Conservation (phyloP, 2,329 filamentous ascomycete genomes). For the Polychaeton citri region DNA sequence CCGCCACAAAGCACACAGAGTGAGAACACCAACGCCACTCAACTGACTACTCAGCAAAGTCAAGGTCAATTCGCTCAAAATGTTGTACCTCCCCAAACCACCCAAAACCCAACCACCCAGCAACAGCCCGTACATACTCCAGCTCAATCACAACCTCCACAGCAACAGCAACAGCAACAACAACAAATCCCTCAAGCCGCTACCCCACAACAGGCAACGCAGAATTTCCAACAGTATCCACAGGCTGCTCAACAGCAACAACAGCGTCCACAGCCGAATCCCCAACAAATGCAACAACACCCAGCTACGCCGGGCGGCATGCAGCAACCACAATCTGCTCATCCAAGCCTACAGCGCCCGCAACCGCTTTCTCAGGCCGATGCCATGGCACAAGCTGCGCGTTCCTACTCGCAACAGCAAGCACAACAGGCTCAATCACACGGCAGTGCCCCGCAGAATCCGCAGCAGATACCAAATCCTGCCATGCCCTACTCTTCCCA, state of each 20-base stretch:
- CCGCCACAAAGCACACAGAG: conserved; percentile 6
- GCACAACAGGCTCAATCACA: background rate
- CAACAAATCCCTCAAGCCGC: conserved; percentile 20
- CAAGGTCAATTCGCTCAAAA: conserved; percentile 13
- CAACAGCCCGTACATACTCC: background rate
- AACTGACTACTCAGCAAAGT: conserved; percentile 5
- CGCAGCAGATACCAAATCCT: background rate
- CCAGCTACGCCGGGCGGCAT: conserved; percentile 7
- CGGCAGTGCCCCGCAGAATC: background rate
- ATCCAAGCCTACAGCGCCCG: conserved; percentile 12
- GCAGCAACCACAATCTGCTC: conserved; percentile 9
- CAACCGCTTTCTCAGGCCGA: conserved; percentile 29
- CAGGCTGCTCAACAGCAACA: conserved; percentile 11
- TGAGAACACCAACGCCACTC: conserved; percentile 17
- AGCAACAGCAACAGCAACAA: conserved; percentile 6
- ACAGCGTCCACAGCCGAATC: conserved; percentile 10
- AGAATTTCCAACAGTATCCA: conserved; percentile 20
- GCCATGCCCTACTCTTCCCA: background rate
- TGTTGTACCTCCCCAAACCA: conserved; percentile 4
- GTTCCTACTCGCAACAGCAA: conserved; percentile 21
- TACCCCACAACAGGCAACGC: conserved; percentile 13
- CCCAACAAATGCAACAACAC: conserved; percentile 11
- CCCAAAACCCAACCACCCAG: conserved; percentile 5
- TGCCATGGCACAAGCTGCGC: conserved; percentile 29
- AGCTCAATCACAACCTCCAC: conserved; percentile 3